phyloP scores from a whole-genome alignment of 2,329 filamentous ascomycete species.

The Calonectria ilicicola region DNA sequence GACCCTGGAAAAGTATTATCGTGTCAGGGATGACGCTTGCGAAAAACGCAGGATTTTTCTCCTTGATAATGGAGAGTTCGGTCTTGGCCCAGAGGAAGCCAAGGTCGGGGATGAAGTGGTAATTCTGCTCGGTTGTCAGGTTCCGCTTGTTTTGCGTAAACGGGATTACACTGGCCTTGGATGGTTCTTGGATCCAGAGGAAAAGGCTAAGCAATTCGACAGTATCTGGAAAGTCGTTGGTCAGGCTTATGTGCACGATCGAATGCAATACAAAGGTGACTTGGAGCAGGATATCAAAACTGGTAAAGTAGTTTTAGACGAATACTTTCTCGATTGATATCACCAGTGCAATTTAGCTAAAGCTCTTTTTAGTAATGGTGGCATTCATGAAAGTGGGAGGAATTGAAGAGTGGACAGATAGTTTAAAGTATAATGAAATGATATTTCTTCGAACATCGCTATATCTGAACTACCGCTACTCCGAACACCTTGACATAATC shows the following conservation, averaged over 20 bases:
- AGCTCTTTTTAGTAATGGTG: too few species aligned
- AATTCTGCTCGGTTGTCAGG: constrained; percentile 5
- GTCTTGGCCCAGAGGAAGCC: constrained; percentile 16
- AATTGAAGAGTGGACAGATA: neutral
- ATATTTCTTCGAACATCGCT: neutral
- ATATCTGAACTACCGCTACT: neutral
- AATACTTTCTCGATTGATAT: constrained; percentile 19
- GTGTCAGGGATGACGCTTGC: constrained; percentile 19
- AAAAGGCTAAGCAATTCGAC: constrained; percentile 12
- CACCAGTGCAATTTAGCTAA: too few species aligned
- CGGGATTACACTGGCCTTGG: neutral
- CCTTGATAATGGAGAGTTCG: constrained; percentile 18
- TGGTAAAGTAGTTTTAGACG: neutral
- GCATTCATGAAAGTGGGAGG: too few species aligned
- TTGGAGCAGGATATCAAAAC: constrained; percentile 12
- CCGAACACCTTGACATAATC: neutral
- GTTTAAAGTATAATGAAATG: neutral
- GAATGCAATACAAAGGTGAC: constrained; percentile 13
- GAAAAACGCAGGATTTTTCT: constrained; percentile 20
- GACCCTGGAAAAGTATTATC: neutral
- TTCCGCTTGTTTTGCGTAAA: constrained; percentile 7
- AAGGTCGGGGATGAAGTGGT: constrained; percentile 6
- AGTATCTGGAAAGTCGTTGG: constrained; percentile 22
- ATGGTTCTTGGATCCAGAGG: neutral
- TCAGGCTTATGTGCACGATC: constrained; percentile 7